These are phyloP conservation scores for Acanthamoeba triangularis DNA, from an alignment of 208 protist genomes.

Conservation along the genomic window DNA sequence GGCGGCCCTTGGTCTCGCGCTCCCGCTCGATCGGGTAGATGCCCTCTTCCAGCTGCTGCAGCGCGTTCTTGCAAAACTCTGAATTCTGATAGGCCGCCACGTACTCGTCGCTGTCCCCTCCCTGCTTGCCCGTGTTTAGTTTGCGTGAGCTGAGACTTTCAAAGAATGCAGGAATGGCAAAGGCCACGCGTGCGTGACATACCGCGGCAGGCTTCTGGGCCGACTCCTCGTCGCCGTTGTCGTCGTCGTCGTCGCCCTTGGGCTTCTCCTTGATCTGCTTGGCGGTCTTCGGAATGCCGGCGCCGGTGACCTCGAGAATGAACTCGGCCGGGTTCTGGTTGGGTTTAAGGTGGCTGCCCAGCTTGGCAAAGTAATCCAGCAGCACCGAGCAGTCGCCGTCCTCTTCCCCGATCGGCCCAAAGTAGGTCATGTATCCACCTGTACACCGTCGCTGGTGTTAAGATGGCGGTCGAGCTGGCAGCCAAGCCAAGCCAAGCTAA, in stretches of 20 bases:
- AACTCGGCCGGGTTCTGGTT: conserved; percentile 72
- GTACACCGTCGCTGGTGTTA: not conserved
- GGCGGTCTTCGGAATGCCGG: conserved; percentile 9
- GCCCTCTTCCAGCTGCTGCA: conserved; percentile 20
- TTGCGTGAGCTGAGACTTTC: not conserved
- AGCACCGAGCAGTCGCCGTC: conserved; percentile 40
- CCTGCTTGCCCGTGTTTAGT: not conserved
- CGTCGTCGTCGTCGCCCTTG: not conserved
- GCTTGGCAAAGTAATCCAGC: conserved; percentile 60
- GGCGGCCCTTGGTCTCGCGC: not conserved
- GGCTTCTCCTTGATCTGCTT: not conserved
- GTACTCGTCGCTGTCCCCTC: not conserved
- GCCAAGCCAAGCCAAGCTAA: not conserved
- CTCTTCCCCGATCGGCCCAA: conserved; percentile 50
- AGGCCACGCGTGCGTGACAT: not conserved
- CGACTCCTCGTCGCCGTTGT: not conserved
- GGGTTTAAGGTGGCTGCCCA: conserved; percentile 49
- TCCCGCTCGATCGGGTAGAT: conserved; percentile 44
- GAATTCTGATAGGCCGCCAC: conserved; percentile 13
- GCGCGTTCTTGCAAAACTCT: conserved; percentile 17
- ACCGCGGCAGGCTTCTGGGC: not conserved
- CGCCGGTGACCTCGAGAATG: conserved; percentile 66
- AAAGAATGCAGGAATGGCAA: not conserved
- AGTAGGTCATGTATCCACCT: conserved; percentile 67
- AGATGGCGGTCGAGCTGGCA: not conserved